Evolutionary conservation across 331 rosid species (phyloP), one percentile per base, ranked within the genome.

Genomic region (Dryas integrifolia): DNA sequence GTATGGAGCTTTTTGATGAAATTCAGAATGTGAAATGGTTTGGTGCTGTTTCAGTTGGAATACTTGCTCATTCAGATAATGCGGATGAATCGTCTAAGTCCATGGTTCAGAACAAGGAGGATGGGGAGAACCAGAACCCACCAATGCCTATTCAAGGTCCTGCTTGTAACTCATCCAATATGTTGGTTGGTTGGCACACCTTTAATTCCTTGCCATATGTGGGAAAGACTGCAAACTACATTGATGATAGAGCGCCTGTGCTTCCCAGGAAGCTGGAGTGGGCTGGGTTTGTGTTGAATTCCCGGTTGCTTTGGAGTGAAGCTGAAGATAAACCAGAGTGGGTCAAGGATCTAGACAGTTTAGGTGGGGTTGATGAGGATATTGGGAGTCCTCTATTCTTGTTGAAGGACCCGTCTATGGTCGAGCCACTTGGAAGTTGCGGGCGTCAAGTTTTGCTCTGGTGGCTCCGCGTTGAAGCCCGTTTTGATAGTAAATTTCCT

Each of bases 401-500:
- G 82, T 82, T 95, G 77, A 92, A 86, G 88, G 92, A 84, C 53
- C 9, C 83, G 51, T 84, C 94, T 43, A 70, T 87, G 96, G 92
- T 92, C 21, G 99, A 92, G 80, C 99, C 98, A 21, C 97, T 95
- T 53, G 99, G 98, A 79, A 86, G 77, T 77, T 95, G 99, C 78
- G 99, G 99, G 44, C 97, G 96, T 47, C 96, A 92, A 68, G 89
- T 90, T 77, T 81, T 95, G 82, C 86, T 95, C 40, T 95, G 98
- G 98, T 95, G 98, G 99, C 80, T 95, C 53, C 91, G 99, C 13
- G 99, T 92, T 80, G 98, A 95, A 88, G 99, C 98, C 69, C 99
- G 99, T 53, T 83, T 89, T 4, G 99, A 95, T 82, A 95, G 99
- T 88, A 95, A 90, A 83, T 95, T 95, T 70, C 99, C 99, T 86